Conservation (phyloP, 441 rosid species). For the Arabidopsis hybrid region DNA sequence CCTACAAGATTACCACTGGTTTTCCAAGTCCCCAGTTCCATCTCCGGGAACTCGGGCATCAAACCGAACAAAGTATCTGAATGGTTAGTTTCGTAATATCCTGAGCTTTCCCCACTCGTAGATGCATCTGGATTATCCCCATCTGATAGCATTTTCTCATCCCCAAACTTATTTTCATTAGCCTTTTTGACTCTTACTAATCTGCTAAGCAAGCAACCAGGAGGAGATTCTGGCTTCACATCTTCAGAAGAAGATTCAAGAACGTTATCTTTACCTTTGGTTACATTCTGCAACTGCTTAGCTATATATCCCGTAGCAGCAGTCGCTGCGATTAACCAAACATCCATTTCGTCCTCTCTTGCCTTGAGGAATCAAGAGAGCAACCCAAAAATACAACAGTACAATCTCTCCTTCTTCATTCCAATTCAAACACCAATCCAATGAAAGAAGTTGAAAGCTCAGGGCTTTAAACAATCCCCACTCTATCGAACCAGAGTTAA, state of each 20-base stretch:
- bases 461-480: slow-evolving; percentile 22
- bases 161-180: slow-evolving; percentile 30
- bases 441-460: slow-evolving; percentile 28
- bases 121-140: slow-evolving; percentile 15
- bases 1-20: slow-evolving; percentile 6
- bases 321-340: slow-evolving; percentile 74
- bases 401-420: slow-evolving; percentile 22
- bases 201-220: slow-evolving; percentile 38
- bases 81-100: slow-evolving; percentile 18
- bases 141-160: slow-evolving; percentile 10
- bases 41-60: slow-evolving; percentile 28
- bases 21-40: slow-evolving; percentile 25
- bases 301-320: slow-evolving; percentile 79
- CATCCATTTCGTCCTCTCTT: slow-evolving; percentile 57
- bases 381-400: slow-evolving; percentile 16
- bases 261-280: slow-evolving; percentile 45
- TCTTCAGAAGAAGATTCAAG: slow-evolving; percentile 40
- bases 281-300: slow-evolving; percentile 58
- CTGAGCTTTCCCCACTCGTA: slow-evolving; percentile 34
- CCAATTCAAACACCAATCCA: slow-evolving; percentile 28
- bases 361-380: slow-evolving; percentile 29
- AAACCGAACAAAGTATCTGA: slow-evolving; percentile 34
- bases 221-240: slow-evolving; percentile 36
- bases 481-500: not conserved
- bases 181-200: slow-evolving; percentile 6